Percentiles rank a stretch among this genome's conserved stretches.
Evolutionary conservation across 2,329 filamentous ascomycete species (phyloP).

Genomic region (Colletotrichum falcatum): DNA sequence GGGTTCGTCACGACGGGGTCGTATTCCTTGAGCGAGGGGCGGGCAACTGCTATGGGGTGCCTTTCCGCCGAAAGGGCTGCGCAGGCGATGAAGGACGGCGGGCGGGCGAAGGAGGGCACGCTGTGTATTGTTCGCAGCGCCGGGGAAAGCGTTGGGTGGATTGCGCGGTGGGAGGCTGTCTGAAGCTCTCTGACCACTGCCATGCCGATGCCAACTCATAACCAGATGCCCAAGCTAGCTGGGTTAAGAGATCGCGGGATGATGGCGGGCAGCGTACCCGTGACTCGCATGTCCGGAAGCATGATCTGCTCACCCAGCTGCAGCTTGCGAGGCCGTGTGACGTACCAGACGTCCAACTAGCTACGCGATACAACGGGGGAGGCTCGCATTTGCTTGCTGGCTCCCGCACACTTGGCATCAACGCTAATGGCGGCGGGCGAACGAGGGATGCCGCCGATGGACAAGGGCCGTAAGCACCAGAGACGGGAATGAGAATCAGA

Average conservation of each 20-base stretch:
- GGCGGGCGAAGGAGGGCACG: conserved; percentile 54
- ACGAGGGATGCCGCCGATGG: background rate
- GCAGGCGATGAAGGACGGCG: conserved; percentile 49
- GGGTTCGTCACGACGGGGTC: conserved; percentile 92
- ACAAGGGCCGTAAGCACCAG: background rate
- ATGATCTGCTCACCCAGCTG: background rate
- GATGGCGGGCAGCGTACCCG: background rate
- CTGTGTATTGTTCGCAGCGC: conserved; percentile 86
- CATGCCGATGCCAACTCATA: background rate
- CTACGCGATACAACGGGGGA: background rate
- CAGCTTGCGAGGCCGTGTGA: background rate
- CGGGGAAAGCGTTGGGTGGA: conserved; percentile 81
- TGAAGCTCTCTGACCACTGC: conserved; percentile 46
- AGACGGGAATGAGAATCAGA: background rate
- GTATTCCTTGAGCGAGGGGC: conserved; percentile 82
- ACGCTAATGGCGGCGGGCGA: background rate
- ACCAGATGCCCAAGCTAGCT: background rate
- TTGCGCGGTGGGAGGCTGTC: conserved; percentile 81
- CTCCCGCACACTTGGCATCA: background rate
- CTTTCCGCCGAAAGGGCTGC: conserved; percentile 71
- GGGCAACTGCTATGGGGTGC: conserved; percentile 80
- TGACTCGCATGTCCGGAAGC: background rate
- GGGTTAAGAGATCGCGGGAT: background rate
- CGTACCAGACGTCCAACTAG: background rate
- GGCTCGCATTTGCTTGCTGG: background rate